These are phyloP conservation scores for Aspergillus taichungensis DNA, from an alignment of 495 filamentous ascomycete species.

Conservation along the genomic window DNA sequence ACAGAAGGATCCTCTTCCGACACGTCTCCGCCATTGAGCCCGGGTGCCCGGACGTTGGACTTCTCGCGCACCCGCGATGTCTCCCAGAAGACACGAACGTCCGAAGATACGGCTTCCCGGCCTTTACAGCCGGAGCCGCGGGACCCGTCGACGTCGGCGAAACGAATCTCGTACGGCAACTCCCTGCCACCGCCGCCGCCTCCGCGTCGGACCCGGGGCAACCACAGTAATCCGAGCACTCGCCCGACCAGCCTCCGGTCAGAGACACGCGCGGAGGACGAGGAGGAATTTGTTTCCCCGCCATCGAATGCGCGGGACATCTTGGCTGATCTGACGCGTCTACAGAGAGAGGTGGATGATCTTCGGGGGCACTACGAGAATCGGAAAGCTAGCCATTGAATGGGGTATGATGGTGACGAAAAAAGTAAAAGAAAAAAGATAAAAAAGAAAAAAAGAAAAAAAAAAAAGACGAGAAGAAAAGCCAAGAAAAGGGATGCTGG, in stretches of 20 bases:
- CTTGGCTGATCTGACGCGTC: slow-evolving; percentile 54
- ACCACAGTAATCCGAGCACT: slow-evolving; percentile 34
- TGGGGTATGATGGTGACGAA: slow-evolving; percentile 9
- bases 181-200: slow-evolving; percentile 51
- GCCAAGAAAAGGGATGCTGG: no score
- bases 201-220: slow-evolving; percentile 47
- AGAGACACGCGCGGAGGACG: slow-evolving; percentile 15
- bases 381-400: slow-evolving; percentile 7
- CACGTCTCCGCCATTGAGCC: slow-evolving; percentile 25
- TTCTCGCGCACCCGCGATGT: slow-evolving; percentile 12
- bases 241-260: slow-evolving; percentile 11
- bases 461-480: no score
- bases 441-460: no score
- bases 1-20: slow-evolving; percentile 16
- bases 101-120: slow-evolving; percentile 1
- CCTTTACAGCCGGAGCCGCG: neutral
- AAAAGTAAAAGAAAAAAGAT: no score
- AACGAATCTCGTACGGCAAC: slow-evolving; percentile 8
- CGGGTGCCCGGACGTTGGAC: slow-evolving; percentile 16
- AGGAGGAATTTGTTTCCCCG: slow-evolving; percentile 14
- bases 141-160: slow-evolving; percentile 18
- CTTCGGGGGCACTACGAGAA: slow-evolving; percentile 49
- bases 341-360: slow-evolving; percentile 67
- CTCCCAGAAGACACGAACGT: neutral
- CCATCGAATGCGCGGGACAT: slow-evolving; percentile 45